Evolutionary conservation across 176 grass and related monocot genomes (phyloP), one percentile per base, ranked within the genome.

Genomic region (Eleusine indica): DNA sequence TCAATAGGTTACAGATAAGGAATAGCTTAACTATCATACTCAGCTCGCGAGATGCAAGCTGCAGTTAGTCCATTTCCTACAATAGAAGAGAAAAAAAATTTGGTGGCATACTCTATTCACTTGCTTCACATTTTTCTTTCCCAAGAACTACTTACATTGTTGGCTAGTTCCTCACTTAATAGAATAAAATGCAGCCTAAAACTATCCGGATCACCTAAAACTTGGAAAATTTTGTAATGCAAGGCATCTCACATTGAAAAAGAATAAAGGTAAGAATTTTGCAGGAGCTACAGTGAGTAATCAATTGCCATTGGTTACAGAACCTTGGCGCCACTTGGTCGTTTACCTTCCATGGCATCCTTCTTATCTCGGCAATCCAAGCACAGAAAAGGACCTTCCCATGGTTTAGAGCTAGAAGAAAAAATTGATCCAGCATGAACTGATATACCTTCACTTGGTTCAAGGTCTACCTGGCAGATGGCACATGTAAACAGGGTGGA

Each of bases 281-380:
- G 54, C 11, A 54, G 77, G 66, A 85, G 65, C 65, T 85, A 89
- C 82, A 89, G 47, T 80, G 71, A 2, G 37, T 65, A 17, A 62
- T 53, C 3, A 35, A 30, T 75, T 81, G 94, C 16, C 82, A 42
- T n/a, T 57, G 37, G 54, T 75, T 87, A 97, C 47, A 97, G 75
- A 71, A 94, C 95, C 85, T 93, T 94, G 63, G 94, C 92, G 14
- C 95, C 95, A 58, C 92, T 94, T 1, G 92, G 90, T 11, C 88
- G 95, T 85, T 94, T 97, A 53, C 95, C 95, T 91, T 97, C 92
- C 95, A 97, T 97, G 2, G 95, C 95, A 57, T 97, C 95, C 88
- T 97, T 97, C 71, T 97, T 97, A 42, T 91, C 86, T 17, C 95
- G 90, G 83, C 95, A 97, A 71, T 97, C 95, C 3, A 56, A 79